Evolutionary conservation across 495 filamentous ascomycete genomes (phyloP), one percentile per base, ranked within the genome.

Genomic region (Aspergillus avenaceus): DNA sequence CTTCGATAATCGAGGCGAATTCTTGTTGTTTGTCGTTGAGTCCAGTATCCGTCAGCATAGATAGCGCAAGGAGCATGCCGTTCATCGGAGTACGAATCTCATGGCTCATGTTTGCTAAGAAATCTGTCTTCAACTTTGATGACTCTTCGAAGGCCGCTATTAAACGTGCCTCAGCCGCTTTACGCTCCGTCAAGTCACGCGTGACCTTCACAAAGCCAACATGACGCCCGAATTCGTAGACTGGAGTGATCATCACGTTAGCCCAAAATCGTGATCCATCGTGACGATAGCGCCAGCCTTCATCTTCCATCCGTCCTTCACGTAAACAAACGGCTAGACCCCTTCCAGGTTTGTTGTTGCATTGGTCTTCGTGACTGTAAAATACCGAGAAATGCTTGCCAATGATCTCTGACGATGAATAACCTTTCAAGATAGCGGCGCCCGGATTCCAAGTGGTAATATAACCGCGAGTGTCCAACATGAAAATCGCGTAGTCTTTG

Each of bases 81-180:
- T 82, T 81, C 62, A 87, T 86, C 6, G 84, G 84, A 5, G 90
- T 95, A 34, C 91, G 79, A 47, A 96, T 89, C 65, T 95, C 91
- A 65, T 95, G 90, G 19, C 83, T 87, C 88, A 95, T 95, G 67
- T 87, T 88, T 25, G 84, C 85, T 16, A 88, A 62, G 48, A 87
- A 88, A 23, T 84, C 81, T 18, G 75, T 81, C 56, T 86, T 86
- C 34, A 85, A 56, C 57, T 81, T 80, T 29, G 80, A 73, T 14
- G 82, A 76, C 59, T 86, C 83, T 55, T 86, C 82, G 60, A 82
- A 85, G 5, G 82, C 83, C 5, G 77, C 62, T 19, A 85, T 78
- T 32, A 86, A 64, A 3, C 76, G 71, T 2, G 72, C 63, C 53
- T 85, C 81, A 19, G 81, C 75, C 25, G 74, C 73, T 50, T 79